Base-by-base conservation (phyloP, 371 early-diverging fungal genomes). In the Rhizopus sp. region DNA sequence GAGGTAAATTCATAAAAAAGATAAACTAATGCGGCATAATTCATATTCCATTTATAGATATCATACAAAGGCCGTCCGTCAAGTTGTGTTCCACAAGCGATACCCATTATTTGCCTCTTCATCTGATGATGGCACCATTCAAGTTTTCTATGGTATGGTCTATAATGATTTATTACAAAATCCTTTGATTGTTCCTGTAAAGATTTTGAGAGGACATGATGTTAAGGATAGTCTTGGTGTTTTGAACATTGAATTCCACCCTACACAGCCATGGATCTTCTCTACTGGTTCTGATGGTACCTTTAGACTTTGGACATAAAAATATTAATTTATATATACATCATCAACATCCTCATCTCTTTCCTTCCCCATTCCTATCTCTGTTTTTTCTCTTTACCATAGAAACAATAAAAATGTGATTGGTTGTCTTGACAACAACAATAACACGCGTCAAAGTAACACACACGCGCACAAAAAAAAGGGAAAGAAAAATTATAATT, bases 131-230 rank as follows among this genome's bases (percentile, higher is more conserved):
- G 95, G 97, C 31, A 81, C 87, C 31, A 85, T 96, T 13, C 94
- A 96, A 66, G 80, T 98, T 30, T 97, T 96, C 87, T 94, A 98
- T 77, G 95, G 95, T 50, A 96, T 91, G 92, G 97, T 97, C 33
- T 97, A 94, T 77, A 84, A 86, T 49, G 97, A 95, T 70, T 74
- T 97, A 62, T 75, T 96, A 65, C 89, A 90, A 73, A 96, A 97
- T 77, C 99, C 99, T 46, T 77, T 96, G 64, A 93, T 98, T 73
- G 97, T 97, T 29, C 99, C 99, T n/a, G 89, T 98, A 44, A 96
- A 97, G 83, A 92, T 92, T 23, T 73, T 98, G 48, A 78, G 84
- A 46, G 94, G 90, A 31, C 97, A 97, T 73, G 68, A 82, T 49
- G 68, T 80, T 35, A 83, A 82, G 32, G 90, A 90, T 59, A 69